Evolutionary conservation across 1,284 basidiomycete genomes (phyloP).

Genomic region (Ustilago shanxiensis): DNA sequence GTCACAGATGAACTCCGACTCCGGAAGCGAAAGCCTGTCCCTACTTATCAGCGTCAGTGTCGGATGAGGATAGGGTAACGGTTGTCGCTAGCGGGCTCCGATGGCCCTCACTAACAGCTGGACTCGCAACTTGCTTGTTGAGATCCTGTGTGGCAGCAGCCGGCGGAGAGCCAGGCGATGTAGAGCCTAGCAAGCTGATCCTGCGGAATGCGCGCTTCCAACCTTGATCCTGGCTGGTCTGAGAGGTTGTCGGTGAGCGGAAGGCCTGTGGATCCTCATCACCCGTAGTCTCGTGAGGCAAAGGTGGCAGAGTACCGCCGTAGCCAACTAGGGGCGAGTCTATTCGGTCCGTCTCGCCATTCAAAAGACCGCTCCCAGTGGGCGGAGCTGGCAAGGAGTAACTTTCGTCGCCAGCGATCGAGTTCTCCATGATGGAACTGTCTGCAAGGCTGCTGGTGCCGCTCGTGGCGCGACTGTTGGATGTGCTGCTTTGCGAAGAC

Average conservation of each 20-base stretch:
- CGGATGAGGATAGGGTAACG: not conserved
- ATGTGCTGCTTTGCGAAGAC: conserved; percentile 25
- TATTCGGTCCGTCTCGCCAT: not conserved
- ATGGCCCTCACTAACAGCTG: not conserved
- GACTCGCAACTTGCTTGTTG: not conserved
- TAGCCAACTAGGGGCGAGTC: conserved; percentile 35
- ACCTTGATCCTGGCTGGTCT: conserved; percentile 36
- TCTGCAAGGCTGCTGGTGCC: conserved; percentile 32
- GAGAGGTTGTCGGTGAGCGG: conserved; percentile 22
- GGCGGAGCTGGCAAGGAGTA: conserved; percentile 36
- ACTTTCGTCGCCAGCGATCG: conserved; percentile 57
- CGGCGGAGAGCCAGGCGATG: conserved; percentile 11
- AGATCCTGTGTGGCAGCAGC: not conserved
- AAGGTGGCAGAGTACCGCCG: conserved; percentile 28
- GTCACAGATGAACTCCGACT: not conserved
- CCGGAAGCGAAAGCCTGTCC: not conserved
- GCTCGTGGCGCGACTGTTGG: conserved; percentile 34
- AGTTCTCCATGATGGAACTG: conserved; percentile 38
- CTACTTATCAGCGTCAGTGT: not conserved
- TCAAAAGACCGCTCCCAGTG: not conserved
- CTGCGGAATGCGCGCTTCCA: conserved; percentile 40
- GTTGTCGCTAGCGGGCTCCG: conserved; percentile 18
- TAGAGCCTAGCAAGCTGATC: conserved; percentile 39
- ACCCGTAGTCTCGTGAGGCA: conserved; percentile 43
- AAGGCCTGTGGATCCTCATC: conserved; percentile 34